Base-by-base conservation (phyloP, 805 yeast species). In the Saturnispora besseyi region DNA sequence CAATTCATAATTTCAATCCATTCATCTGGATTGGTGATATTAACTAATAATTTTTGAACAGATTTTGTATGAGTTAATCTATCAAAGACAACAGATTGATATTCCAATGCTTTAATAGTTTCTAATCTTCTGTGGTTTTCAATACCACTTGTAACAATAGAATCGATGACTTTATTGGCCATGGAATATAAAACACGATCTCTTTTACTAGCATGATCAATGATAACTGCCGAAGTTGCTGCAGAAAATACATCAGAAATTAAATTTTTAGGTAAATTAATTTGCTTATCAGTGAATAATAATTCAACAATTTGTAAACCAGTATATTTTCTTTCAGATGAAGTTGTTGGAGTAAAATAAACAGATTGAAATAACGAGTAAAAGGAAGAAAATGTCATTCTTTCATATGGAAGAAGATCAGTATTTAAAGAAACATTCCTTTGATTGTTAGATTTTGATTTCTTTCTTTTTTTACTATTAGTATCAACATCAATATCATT, bases 361-460 rank as follows among this genome's bases (percentile, higher is more conserved):
- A 84, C 76, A 58, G 88, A 93, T 61, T 91, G 97, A 13, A 91
- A 81, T 3, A 74, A 70, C 57, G 79, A 77, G 95, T 96, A 89
- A 63, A 91, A 89, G 48, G 86, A 93, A 8, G 70, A 63, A 38
- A 79, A 60, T 3, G 71, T 63, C 28, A 78, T 63, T 15, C 32
- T 32, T 18, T 48, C 50, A 22, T 26, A n/a, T 11, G 30, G 12
- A 5, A 26, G 9, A 26, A 8, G 9, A 26, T 26, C 29, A 26
- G 6, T 3, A 26, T 26, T 8, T 26, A 26, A 26, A 26, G 5
- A 24, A 13, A 12, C 28, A 6, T 15, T 41, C 12, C 29, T 56
- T 32, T n/a, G 41, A 13, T 30, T 41, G 32, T 12, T 18, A 22
- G 57, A 54, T 29, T 56, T 51, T n/a, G 51, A 41, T 41, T 55